Evolutionary conservation across 2,329 filamentous ascomycete genomes (phyloP), one percentile per base, ranked within the genome.

Genomic region (Stagonosporopsis tanaceti): DNA sequence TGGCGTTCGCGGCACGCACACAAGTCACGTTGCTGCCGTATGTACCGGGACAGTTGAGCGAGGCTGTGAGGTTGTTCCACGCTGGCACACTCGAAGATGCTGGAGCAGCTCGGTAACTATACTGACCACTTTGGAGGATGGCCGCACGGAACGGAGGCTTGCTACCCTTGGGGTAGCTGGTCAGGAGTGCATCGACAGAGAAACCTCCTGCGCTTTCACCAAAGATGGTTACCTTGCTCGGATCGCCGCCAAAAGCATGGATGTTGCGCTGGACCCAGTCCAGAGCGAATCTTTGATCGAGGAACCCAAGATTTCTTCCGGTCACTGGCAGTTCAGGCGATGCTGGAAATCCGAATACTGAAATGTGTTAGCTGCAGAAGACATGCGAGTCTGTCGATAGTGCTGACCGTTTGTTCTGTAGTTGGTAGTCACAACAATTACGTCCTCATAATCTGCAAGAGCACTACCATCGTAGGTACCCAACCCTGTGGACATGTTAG

Each of bases 211-310:
- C 70, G 25, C 65, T 69, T 45, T 73, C 65, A 7, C 70, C 71
- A 35, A 74, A 73, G 8, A 85, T 75, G 0, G 83, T 86, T 47
- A 85, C 81, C 42, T 81, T 80, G 4, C 63, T 61, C 0, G 74
- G 60, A 65, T 85, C 76, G 5, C 83, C 83, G 1, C 81, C 80
- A 53, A 85, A 84, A 1, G 77, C 71, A 15, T 66, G 65, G 34
- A 84, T 80, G 55, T 84, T 81, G 27, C 79, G 77, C 50, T 78
- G 75, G 2, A 81, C 83, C 84, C 84, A 86, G 64, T 85, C 80
- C 1, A 85, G 72, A 3, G 82, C 84, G 20, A 79, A 66, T n/a
- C 83, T 76, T 57, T 85, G 83, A 50, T 86, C 84, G 74, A 83
- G 84, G 67, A 85, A 83, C 2, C 82, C 84, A 22, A 82, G 74